Percentiles rank a stretch among this genome's conserved stretches.
phyloP scores from a whole-genome alignment of 2,329 filamentous ascomycete genomes.

The Paraphaeosphaeria sporulosa region DNA sequence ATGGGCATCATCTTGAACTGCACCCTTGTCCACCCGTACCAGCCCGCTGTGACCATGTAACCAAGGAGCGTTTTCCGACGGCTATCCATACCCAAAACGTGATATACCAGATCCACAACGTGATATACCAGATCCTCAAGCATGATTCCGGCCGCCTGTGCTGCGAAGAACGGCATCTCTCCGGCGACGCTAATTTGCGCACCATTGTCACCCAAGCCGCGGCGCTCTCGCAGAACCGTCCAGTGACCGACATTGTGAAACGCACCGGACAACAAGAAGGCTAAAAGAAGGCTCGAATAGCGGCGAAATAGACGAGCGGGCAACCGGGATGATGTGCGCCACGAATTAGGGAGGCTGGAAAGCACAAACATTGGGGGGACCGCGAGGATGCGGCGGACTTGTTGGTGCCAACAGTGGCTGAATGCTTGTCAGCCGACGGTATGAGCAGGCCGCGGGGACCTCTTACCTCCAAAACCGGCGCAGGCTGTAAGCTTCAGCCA shows the following conservation, averaged over 20 bases:
- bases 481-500: neutral
- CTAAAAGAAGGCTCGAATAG: neutral
- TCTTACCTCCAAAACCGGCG: neutral
- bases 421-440: neutral
- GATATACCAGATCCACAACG: neutral
- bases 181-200: neutral
- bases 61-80: neutral
- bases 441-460: neutral
- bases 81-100: neutral
- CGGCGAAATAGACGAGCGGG: neutral
- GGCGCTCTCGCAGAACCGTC: neutral
- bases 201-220: neutral
- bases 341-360: neutral
- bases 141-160: neutral
- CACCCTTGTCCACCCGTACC: neutral
- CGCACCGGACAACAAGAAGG: neutral
- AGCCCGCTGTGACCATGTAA: neutral
- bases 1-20: neutral
- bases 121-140: neutral
- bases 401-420: neutral
- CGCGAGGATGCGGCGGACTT: neutral
- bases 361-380: neutral
- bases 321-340: neutral
- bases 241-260: neutral
- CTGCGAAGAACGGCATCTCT: neutral